Percentiles rank a stretch among this genome's conserved stretches.
Conservation (phyloP, 2,329 filamentous ascomycete species). For the Aspergillus aculeatinus region DNA sequence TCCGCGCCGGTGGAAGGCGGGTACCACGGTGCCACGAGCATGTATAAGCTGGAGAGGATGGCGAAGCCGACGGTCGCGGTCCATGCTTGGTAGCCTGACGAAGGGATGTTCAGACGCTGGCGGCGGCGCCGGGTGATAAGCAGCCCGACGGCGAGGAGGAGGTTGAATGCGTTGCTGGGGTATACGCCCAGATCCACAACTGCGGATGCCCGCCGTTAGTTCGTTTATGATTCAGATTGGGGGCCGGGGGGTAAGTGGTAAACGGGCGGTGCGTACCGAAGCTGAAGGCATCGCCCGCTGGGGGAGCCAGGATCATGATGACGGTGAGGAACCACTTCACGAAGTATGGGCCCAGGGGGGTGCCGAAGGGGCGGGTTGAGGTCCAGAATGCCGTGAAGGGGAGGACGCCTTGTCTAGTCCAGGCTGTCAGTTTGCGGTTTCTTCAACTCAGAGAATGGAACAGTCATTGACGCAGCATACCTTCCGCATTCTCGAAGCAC, state of each 20-base stretch:
- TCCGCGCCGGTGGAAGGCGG: constrained; percentile 61
- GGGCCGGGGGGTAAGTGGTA: not conserved
- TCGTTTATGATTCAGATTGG: not conserved
- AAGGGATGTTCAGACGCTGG: constrained; percentile 49
- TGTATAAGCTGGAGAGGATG: constrained; percentile 59
- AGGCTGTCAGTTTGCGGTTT: not conserved
- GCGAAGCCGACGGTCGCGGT: constrained; percentile 58
- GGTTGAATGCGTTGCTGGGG: constrained; percentile 58
- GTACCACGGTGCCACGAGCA: constrained; percentile 71
- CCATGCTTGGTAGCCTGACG: constrained; percentile 60
- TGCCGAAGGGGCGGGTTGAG: constrained; percentile 63
- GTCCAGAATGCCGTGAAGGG: constrained; percentile 63
- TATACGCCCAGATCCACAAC: constrained; percentile 62
- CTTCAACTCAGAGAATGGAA: not conserved
- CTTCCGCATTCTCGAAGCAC: constrained; percentile 61
- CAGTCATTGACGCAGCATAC: constrained; percentile 26
- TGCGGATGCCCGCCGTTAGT: constrained; percentile 17
- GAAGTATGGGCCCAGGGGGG: constrained; percentile 59
- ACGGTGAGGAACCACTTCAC: constrained; percentile 59
- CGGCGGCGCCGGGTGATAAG: constrained; percentile 58
- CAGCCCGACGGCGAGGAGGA: constrained; percentile 58
- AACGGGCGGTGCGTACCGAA: constrained; percentile 47
- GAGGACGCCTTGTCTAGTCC: constrained; percentile 57
- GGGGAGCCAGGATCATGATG: constrained; percentile 60
- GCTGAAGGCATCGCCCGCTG: constrained; percentile 64